These are phyloP conservation scores for Suillus hirtellus DNA, from an alignment of 768 basidiomycete genomes.

Conservation along the genomic window DNA sequence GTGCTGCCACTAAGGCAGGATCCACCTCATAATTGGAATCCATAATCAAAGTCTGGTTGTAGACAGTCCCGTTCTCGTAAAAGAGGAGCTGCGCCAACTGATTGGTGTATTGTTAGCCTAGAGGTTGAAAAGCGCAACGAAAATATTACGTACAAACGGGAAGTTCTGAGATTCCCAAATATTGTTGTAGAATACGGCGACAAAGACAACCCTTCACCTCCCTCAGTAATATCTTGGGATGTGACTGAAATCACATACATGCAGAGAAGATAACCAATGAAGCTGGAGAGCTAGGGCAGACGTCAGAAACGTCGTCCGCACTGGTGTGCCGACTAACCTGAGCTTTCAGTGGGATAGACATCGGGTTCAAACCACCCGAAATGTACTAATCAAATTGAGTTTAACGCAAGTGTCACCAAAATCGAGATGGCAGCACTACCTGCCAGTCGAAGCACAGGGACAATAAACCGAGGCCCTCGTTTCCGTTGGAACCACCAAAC, in stretches of 20 bases:
- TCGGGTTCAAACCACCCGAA: constrained; percentile 35
- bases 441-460: constrained; percentile 66
- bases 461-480: constrained; percentile 63
- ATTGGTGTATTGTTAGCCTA: not conserved
- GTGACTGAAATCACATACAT: constrained; percentile 34
- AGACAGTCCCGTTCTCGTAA: constrained; percentile 51
- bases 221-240: not conserved
- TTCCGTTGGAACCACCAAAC: constrained; percentile 62
- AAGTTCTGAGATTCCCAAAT: constrained; percentile 60
- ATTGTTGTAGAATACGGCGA: constrained; percentile 44
- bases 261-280: constrained; percentile 52
- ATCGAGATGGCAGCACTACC: constrained; percentile 15
- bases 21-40: constrained; percentile 54
- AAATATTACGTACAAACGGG: constrained; percentile 44
- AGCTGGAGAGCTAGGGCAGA: constrained; percentile 37
- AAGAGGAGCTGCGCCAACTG: constrained; percentile 41
- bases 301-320: not conserved
- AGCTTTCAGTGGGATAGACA: constrained; percentile 55
- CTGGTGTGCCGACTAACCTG: constrained; percentile 27
- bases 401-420: constrained; percentile 30
- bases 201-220: constrained; percentile 31
- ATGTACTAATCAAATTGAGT: constrained; percentile 36
- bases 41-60: constrained; percentile 54
- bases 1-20: constrained; percentile 43
- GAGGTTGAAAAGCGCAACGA: constrained; percentile 12